These are phyloP conservation scores for Candida incommunis DNA, from an alignment of 805 yeast genomes.

Conservation along the genomic window DNA sequence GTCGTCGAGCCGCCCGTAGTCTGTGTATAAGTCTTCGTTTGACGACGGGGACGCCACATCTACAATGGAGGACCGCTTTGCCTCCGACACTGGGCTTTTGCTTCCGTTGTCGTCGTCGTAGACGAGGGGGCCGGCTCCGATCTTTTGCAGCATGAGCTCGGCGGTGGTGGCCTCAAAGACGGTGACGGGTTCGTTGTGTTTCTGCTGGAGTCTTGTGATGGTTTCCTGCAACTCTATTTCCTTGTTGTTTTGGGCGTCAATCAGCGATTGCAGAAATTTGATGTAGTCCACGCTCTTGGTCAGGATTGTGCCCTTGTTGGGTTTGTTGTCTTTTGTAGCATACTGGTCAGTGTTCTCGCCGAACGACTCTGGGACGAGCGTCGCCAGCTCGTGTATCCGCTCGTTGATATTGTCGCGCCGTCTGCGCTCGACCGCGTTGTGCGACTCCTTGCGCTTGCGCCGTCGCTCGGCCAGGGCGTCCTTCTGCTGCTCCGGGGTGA, in stretches of 20 bases:
- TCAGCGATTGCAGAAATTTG: slow-evolving; percentile 38
- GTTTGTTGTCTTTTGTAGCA: slow-evolving; percentile 30
- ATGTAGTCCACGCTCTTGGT: slow-evolving; percentile 73
- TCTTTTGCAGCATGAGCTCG: slow-evolving; percentile 26
- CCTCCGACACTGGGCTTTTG: neutral
- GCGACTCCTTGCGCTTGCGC: slow-evolving; percentile 72
- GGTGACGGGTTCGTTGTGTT: slow-evolving; percentile 28
- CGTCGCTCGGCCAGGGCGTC: slow-evolving; percentile 54
- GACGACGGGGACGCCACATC: neutral
- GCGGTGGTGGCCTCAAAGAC: slow-evolving; percentile 58
- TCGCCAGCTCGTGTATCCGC: slow-evolving; percentile 70
- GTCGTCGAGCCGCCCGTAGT: neutral
- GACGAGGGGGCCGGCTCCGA: neutral
- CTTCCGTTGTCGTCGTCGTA: neutral
- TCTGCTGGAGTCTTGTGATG: slow-evolving; percentile 38
- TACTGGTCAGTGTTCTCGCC: slow-evolving; percentile 2
- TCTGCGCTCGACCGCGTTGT: slow-evolving; percentile 87
- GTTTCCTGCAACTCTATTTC: slow-evolving; percentile 61
- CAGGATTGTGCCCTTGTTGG: slow-evolving; percentile 70
- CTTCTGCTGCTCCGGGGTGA: slow-evolving; percentile 3
- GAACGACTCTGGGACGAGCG: slow-evolving; percentile 50
- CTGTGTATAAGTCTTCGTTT: slow-evolving; percentile 1
- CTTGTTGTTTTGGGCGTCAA: slow-evolving; percentile 63
- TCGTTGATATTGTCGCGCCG: slow-evolving; percentile 85
- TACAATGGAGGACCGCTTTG: neutral